Evolutionary conservation across 176 grass and related monocot genomes (phyloP).

Genomic region (Tillandsia leiboldiana): DNA sequence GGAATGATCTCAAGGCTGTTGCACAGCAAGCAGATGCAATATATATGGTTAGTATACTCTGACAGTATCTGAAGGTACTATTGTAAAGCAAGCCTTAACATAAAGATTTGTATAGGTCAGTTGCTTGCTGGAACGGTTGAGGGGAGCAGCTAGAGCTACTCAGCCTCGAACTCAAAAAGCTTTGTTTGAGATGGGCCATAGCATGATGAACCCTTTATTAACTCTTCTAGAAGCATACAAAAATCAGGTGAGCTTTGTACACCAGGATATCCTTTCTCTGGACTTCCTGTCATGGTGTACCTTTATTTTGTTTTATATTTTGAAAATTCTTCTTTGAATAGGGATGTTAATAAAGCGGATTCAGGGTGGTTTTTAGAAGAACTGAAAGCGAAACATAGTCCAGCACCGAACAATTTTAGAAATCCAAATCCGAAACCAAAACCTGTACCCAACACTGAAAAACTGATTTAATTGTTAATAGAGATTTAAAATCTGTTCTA

Average conservation of each 20-base stretch:
- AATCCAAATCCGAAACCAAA: no score
- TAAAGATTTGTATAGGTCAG: slow-evolving; percentile 46
- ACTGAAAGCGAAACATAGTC: no score
- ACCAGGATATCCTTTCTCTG: slow-evolving; percentile 8
- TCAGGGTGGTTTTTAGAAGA: no score
- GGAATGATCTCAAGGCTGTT: slow-evolving; percentile 84
- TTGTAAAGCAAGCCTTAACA: not conserved
- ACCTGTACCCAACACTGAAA: no score
- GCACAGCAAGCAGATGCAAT: slow-evolving; percentile 75
- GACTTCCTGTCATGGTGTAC: slow-evolving; percentile 4
- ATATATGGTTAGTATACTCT: slow-evolving; percentile 62
- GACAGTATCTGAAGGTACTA: not conserved
- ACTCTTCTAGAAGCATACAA: slow-evolving; percentile 83
- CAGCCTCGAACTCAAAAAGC: slow-evolving; percentile 87
- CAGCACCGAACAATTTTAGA: no score
- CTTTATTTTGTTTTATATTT: not conserved
- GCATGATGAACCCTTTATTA: slow-evolving; percentile 79
- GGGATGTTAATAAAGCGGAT: no score
- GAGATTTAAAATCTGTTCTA: no score
- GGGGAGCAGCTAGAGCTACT: slow-evolving; percentile 88
- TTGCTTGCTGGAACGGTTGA: slow-evolving; percentile 90
- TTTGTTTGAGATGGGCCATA: slow-evolving; percentile 83
- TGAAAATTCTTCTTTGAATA: not conserved
- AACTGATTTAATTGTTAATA: no score
- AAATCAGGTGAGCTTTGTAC: slow-evolving; percentile 53